These are phyloP conservation scores for Alternaria longipes DNA, from an alignment of 2,329 filamentous ascomycete species.

Conservation along the genomic window DNA sequence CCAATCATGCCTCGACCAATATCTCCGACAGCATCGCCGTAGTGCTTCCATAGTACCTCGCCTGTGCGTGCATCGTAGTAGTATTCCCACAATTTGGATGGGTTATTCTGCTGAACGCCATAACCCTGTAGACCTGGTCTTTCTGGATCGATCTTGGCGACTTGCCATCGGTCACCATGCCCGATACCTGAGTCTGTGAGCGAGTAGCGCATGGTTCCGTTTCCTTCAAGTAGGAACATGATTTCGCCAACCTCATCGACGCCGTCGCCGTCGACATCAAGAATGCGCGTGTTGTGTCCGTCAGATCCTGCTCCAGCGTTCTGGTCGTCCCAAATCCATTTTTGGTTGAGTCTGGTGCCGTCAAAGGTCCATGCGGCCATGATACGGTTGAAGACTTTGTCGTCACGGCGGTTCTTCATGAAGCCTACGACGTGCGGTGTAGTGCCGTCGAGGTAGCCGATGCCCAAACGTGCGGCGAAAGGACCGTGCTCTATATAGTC, in stretches of 20 bases:
- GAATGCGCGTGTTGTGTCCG: conserved; percentile 19
- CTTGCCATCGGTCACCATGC: conserved; percentile 23
- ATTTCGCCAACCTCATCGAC: conserved; percentile 23
- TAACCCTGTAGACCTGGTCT: conserved; percentile 7
- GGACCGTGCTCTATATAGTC: neutral
- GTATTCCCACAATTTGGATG: neutral
- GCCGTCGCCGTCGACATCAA: conserved; percentile 20
- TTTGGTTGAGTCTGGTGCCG: neutral
- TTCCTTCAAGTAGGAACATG: conserved; percentile 18
- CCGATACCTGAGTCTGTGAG: conserved; percentile 13
- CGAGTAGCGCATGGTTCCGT: conserved; percentile 15
- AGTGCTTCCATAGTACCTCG: neutral
- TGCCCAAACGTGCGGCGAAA: neutral
- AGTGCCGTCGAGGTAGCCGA: conserved; percentile 12
- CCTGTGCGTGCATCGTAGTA: neutral
- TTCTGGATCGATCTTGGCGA: conserved; percentile 21
- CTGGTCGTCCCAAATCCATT: conserved; percentile 15
- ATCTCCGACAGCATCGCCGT: neutral
- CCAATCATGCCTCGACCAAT: neutral
- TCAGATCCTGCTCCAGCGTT: conserved; percentile 13
- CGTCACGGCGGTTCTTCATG: conserved; percentile 19
- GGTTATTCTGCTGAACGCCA: neutral
- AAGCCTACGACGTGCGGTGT: conserved; percentile 18
- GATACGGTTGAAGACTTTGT: conserved; percentile 18
- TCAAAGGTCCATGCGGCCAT: conserved; percentile 19